Percentiles rank a stretch among this genome's conserved stretches.
These are phyloP conservation scores for Poteriospumella lacustris DNA, from an alignment of 108 stramenopile species.

Conservation along the genomic window DNA sequence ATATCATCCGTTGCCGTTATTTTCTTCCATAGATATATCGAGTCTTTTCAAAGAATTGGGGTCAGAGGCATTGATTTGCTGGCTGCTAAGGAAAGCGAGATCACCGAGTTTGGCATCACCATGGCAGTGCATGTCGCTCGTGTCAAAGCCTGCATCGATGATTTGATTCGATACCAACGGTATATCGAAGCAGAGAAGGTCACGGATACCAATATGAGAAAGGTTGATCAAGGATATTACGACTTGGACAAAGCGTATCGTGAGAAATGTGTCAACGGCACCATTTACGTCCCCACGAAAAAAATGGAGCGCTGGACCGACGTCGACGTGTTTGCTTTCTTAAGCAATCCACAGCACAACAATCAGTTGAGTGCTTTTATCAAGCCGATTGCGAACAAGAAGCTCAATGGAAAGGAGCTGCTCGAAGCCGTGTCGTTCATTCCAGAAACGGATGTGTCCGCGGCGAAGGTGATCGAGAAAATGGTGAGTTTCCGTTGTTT, in stretches of 20 bases:
- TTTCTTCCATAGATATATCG: slow-evolving; percentile 14
- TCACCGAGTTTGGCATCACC: slow-evolving; percentile 17
- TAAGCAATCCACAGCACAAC: neutral
- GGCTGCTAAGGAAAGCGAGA: neutral
- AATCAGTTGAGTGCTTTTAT: neutral
- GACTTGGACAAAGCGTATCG: neutral
- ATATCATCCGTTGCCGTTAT: neutral
- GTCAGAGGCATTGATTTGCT: slow-evolving; percentile 16
- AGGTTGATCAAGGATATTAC: neutral
- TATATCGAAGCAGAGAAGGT: neutral
- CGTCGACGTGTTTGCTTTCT: neutral
- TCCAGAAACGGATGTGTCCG: no score
- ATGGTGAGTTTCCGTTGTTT: no score
- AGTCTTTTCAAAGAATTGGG: neutral
- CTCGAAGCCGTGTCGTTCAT: neutral
- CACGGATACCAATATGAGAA: neutral
- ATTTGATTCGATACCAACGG: neutral
- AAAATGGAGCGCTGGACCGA: slow-evolving; percentile 15
- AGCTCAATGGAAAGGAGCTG: slow-evolving; percentile 6
- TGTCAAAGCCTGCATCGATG: neutral
- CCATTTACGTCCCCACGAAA: neutral
- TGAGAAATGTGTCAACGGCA: neutral
- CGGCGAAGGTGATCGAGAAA: no score
- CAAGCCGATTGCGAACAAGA: slow-evolving; percentile 18
- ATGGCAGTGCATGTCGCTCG: neutral